A percentile compares a stretch with the other conserved stretches of the same genome.
phyloP scores from a whole-genome alignment of 2,329 filamentous ascomycete genomes.

The Cadophora gregata region DNA sequence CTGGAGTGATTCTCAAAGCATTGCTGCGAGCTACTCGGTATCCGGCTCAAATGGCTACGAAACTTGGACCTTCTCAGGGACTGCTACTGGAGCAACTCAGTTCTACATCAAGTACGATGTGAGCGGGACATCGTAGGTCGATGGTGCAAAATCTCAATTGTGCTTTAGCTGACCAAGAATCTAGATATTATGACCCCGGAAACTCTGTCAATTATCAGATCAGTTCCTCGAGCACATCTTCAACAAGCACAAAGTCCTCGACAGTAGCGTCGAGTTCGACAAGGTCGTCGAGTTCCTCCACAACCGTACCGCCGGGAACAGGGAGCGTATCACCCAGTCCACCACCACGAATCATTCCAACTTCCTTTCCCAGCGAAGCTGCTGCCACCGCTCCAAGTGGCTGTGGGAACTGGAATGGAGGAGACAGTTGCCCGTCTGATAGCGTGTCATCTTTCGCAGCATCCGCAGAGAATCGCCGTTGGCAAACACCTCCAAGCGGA shows the following conservation, averaged over 20 bases:
- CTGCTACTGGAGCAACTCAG: neutral
- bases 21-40: neutral
- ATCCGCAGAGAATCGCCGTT: conserved; percentile 41
- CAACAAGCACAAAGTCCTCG: neutral
- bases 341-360: conserved; percentile 12
- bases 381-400: conserved; percentile 37
- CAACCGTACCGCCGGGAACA: neutral
- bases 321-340: neutral
- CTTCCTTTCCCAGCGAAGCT: conserved; percentile 36
- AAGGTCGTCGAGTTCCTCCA: neutral
- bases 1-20: neutral
- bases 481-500: conserved; percentile 41
- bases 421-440: conserved; percentile 37
- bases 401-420: conserved; percentile 42
- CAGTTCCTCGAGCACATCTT: neutral
- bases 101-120: conserved; percentile 11
- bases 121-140: conserved; percentile 9
- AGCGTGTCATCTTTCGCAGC: conserved; percentile 33
- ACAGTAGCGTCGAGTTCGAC: neutral
- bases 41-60: conserved; percentile 1
- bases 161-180: neutral
- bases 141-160: neutral
- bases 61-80: conserved; percentile 1
- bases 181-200: conserved; percentile 2
- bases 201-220: conserved; percentile 10